Evolutionary conservation across 1,139 yeast species (phyloP).

Genomic region (Debaryomyces udenii): DNA sequence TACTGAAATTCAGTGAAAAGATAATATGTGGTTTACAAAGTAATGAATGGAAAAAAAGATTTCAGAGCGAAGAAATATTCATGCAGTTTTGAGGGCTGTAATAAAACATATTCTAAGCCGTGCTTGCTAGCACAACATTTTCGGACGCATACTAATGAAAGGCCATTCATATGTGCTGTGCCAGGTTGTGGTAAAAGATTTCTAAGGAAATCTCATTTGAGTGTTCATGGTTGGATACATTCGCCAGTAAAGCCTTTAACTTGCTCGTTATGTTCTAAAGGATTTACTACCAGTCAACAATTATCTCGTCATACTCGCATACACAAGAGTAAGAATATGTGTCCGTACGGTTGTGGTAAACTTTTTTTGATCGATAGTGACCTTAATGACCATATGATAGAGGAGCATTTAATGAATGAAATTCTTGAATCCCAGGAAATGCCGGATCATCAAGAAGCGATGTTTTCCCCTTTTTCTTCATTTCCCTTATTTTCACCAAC

Average conservation of each 20-base stretch:
- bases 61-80: slow-evolving; percentile 13
- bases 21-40: too few species aligned
- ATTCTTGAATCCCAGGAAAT: not conserved
- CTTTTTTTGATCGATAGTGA: not conserved
- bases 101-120: slow-evolving; percentile 23
- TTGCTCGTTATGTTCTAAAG: slow-evolving; percentile 19
- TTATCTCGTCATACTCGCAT: slow-evolving; percentile 20
- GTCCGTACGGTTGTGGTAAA: not conserved
- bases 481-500: not conserved
- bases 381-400: not conserved
- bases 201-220: slow-evolving; percentile 20
- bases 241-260: slow-evolving; percentile 17
- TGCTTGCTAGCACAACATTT: slow-evolving; percentile 21
- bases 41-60: not conserved
- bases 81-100: slow-evolving; percentile 23
- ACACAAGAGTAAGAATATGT: slow-evolving; percentile 14
- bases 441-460: not conserved
- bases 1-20: too few species aligned
- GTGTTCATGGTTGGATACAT: slow-evolving; percentile 18
- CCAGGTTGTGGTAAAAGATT: slow-evolving; percentile 18
- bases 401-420: not conserved
- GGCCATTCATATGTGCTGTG: slow-evolving; percentile 18
- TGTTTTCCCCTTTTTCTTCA: not conserved
- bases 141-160: slow-evolving; percentile 20
- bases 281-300: slow-evolving; percentile 18